phyloP scores from a whole-genome alignment of 768 basidiomycete species.

The Postia placenta region DNA sequence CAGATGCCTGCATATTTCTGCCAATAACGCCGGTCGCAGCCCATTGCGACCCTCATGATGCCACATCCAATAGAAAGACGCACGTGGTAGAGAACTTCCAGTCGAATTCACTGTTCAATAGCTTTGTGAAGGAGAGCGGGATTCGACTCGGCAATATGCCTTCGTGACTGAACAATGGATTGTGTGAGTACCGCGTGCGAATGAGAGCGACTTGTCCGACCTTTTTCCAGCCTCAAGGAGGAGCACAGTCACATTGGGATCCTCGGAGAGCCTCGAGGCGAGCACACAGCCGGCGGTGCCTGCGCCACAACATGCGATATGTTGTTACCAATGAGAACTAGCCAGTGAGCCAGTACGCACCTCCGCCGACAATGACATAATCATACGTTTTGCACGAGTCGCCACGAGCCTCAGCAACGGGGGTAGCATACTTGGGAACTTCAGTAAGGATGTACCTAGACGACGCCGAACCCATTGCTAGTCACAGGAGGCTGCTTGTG shows the following conservation, averaged over 20 bases:
- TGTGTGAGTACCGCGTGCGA: not conserved
- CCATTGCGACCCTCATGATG: not conserved
- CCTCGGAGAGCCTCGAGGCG: conserved; percentile 53
- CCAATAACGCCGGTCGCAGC: too few relatives aligned
- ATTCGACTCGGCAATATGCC: conserved; percentile 12
- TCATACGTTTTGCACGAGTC: too few relatives aligned
- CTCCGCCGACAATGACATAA: conserved; percentile 28
- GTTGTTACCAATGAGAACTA: not conserved
- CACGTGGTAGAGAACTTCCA: conserved; percentile 23
- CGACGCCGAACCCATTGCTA: too few relatives aligned
- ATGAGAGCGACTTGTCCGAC: conserved; percentile 22
- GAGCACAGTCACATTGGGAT: conserved; percentile 45
- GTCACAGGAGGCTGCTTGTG: too few relatives aligned
- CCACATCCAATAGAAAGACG: not conserved
- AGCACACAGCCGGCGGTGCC: conserved; percentile 60
- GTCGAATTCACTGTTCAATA: conserved; percentile 43
- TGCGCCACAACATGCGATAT: too few relatives aligned
- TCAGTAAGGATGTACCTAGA: too few relatives aligned
- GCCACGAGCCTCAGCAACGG: too few relatives aligned
- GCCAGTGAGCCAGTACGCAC: conserved; percentile 8
- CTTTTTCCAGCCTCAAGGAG: conserved; percentile 57
- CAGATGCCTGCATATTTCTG: not conserved
- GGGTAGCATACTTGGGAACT: too few relatives aligned
- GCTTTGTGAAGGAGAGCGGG: conserved; percentile 14
- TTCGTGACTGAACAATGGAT: conserved; percentile 6